Conservation (phyloP, 2,329 filamentous ascomycete genomes). For the Talaromyces sp. region DNA sequence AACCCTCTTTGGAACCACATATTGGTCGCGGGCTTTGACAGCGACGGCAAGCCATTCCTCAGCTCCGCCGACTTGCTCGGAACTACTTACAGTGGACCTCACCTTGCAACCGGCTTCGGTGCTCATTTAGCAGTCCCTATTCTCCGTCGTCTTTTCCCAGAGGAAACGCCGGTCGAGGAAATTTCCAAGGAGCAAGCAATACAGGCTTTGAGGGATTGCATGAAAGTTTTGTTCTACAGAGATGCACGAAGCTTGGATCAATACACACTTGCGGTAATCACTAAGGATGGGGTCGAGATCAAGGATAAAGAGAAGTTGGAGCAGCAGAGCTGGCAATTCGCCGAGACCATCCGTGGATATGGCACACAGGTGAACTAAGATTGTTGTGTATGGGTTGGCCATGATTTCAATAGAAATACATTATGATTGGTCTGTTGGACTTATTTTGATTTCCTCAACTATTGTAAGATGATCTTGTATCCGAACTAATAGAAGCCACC, state of each 20-base stretch:
- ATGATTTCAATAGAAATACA: constrained; percentile 1
- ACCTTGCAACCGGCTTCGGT: constrained; percentile 89
- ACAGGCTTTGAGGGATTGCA: constrained; percentile 79
- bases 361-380: constrained; percentile 69
- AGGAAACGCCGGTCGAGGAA: constrained; percentile 71
- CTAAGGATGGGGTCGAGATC: constrained; percentile 81
- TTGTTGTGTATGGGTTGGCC: constrained; percentile 3
- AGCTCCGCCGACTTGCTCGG: constrained; percentile 88
- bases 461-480: neutral
- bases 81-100: constrained; percentile 83
- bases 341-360: constrained; percentile 90
- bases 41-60: constrained; percentile 77
- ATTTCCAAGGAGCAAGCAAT: constrained; percentile 77
- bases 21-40: constrained; percentile 84
- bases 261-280: constrained; percentile 88
- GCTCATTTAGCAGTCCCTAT: constrained; percentile 90
- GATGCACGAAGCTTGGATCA: constrained; percentile 88
- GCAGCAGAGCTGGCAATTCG: constrained; percentile 97
- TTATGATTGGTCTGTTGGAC: neutral
- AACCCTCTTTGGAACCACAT: constrained; percentile 97
- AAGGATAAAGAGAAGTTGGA: constrained; percentile 84
- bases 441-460: neutral
- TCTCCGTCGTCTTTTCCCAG: constrained; percentile 76
- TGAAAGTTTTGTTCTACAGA: constrained; percentile 98
- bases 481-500: neutral